phyloP scores from a whole-genome alignment of 1,284 basidiomycete species.

The Somion occarium region DNA sequence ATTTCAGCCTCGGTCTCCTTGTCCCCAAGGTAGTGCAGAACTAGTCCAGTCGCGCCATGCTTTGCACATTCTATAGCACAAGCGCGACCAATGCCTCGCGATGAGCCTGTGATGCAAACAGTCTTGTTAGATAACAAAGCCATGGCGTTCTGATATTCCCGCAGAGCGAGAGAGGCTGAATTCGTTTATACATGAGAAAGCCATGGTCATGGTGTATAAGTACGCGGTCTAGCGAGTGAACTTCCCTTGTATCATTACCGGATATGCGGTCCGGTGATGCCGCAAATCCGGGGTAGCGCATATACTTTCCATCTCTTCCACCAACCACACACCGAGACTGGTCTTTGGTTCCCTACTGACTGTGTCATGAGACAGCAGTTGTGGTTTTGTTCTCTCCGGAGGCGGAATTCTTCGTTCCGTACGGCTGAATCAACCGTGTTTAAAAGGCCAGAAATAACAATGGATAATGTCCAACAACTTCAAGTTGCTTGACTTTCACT shows the following conservation, averaged over 20 bases:
- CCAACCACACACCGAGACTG: neutral
- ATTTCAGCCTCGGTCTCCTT: conserved; percentile 50
- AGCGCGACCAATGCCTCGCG: conserved; percentile 79
- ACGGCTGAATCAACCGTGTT: neutral
- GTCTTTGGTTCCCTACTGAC: too few relatives aligned
- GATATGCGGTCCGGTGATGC: neutral
- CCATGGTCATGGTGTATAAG: too few relatives aligned
- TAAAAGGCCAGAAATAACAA: neutral
- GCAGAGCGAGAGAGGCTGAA: neutral
- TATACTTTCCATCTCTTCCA: neutral
- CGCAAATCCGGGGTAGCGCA: neutral
- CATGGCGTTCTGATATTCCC: conserved; percentile 24
- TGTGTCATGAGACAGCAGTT: neutral
- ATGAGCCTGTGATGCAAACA: conserved; percentile 72
- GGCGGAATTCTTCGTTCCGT: neutral
- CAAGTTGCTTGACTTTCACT: too few relatives aligned
- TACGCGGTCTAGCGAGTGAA: too few relatives aligned
- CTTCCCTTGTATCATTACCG: neutral
- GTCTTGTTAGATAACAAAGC: conserved; percentile 56
- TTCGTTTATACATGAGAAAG: neutral
- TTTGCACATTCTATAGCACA: conserved; percentile 60
- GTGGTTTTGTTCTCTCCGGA: neutral
- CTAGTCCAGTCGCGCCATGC: conserved; percentile 63
- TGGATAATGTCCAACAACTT: neutral
- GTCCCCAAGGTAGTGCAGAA: conserved; percentile 72